These are phyloP conservation scores for Malassezia yamatoensis DNA, from an alignment of 1,284 basidiomycete species.

Conservation along the genomic window DNA sequence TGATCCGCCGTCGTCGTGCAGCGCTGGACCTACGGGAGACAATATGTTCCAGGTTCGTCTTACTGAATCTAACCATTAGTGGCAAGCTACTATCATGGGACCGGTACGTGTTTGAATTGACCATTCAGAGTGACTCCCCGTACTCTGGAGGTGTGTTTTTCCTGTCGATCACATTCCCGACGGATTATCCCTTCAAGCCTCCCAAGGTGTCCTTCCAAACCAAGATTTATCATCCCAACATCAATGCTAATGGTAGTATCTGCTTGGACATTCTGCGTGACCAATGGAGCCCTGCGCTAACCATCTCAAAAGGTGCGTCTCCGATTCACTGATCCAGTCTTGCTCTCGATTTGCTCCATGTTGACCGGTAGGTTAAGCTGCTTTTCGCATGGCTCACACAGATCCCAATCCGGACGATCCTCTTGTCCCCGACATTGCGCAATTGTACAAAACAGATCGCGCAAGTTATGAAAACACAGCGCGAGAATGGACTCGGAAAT, in stretches of 20 bases:
- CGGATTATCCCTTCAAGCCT: constrained; percentile 54
- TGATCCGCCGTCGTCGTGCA: constrained; percentile 47
- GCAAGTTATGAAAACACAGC: constrained; percentile 47
- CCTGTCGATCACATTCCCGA: constrained; percentile 60
- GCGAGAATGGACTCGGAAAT: constrained; percentile 48
- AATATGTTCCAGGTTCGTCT: constrained; percentile 45
- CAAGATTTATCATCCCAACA: constrained; percentile 97
- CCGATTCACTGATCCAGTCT: constrained; percentile 16
- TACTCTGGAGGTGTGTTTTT: constrained; percentile 43
- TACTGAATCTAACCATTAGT: constrained; percentile 18
- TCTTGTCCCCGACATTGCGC: constrained; percentile 46
- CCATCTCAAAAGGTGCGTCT: constrained; percentile 68
- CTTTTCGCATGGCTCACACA: neutral
- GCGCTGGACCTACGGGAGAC: constrained; percentile 46
- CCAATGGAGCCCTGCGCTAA: constrained; percentile 70
- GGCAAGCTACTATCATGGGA: constrained; percentile 49
- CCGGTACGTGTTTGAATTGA: constrained; percentile 21
- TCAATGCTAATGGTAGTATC: constrained; percentile 96
- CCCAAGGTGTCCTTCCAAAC: constrained; percentile 99
- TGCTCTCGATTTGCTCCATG: constrained; percentile 47
- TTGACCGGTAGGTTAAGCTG: constrained; percentile 25
- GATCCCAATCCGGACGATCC: constrained; percentile 49
- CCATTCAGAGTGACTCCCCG: constrained; percentile 28
- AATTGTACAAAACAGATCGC: constrained; percentile 47
- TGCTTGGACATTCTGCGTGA: constrained; percentile 95